A percentile compares a stretch with the other conserved stretches of the same genome.
These are phyloP conservation scores for Fusarium keratoplasticum DNA, from an alignment of 2,329 filamentous ascomycete species.

Conservation along the genomic window DNA sequence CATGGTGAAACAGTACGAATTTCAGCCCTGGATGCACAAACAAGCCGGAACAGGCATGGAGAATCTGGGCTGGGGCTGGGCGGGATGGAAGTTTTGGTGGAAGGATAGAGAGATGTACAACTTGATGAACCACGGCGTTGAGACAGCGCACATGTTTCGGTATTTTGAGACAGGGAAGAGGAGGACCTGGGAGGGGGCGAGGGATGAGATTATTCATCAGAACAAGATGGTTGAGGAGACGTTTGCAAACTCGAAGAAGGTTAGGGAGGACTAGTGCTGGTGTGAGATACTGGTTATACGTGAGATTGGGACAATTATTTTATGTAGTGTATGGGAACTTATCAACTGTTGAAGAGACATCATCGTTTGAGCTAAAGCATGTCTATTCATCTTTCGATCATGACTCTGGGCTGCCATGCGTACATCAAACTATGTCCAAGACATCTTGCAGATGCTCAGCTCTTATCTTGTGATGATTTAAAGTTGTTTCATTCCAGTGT, in stretches of 20 bases:
- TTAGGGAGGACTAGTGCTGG: background rate
- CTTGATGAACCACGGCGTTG: conserved; percentile 53
- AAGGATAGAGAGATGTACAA: conserved; percentile 51
- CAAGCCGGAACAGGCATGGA: conserved; percentile 57
- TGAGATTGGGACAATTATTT: background rate
- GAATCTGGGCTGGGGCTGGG: conserved; percentile 54
- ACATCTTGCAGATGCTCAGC: no score
- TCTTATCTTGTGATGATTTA: no score
- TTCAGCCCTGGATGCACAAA: conserved; percentile 51
- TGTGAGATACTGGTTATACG: background rate
- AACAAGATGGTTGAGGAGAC: conserved; percentile 13
- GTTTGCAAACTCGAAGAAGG: conserved; percentile 2
- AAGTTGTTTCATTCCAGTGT: background rate
- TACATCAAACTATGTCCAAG: no score
- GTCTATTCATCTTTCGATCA: background rate
- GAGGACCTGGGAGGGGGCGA: conserved; percentile 53
- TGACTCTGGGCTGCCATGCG: no score
- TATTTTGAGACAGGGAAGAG: conserved; percentile 56
- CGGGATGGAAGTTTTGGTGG: conserved; percentile 57
- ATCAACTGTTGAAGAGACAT: background rate
- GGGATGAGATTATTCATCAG: conserved; percentile 37
- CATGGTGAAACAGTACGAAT: conserved; percentile 48
- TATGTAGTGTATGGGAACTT: background rate
- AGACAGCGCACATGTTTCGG: conserved; percentile 55
- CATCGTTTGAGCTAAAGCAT: background rate